Base-by-base conservation (phyloP, 257 asterid species). In the Scutellaria baicalensis region DNA sequence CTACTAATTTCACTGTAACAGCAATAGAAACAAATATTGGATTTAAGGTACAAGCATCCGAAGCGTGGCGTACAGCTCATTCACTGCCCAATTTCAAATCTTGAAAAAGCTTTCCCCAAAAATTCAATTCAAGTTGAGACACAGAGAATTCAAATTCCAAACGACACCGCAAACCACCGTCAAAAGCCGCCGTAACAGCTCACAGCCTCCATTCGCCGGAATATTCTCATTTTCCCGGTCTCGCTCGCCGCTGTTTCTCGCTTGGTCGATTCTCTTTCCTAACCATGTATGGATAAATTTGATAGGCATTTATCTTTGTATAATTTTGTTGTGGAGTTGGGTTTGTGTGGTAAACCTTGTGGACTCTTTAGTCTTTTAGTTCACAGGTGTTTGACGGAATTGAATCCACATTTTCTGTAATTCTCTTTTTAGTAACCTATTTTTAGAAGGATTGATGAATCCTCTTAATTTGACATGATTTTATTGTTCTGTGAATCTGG, bases 181-280 rank as follows among this genome's bases (percentile, higher is more conserved):
- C 58, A 40, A n/a, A 31, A 69, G 70, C 81, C 67, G 76, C 74
- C 27, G 80, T 45, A 50, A 69, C 77, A 66, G 82, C 86, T 81
- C 68, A 33, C 70, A 31, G 35, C 33, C 71, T 17, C 74, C 68
- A 5, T 49, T 18, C 59, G 17, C 74, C 69, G 78, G 80, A 64
- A 64, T 54, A n/a, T 38, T 69, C 65, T 45, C 66, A 55, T 4
- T 62, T 9, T 17, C 45, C 64, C 78, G 61, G 69, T 33, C 73
- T 27, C 71, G 39, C 62, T 60, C 60, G 62, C 73, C 56, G 64
- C 64, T 18, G 57, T 73, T 47, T 45, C 35, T 61, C 63, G 55
- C 23, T 55, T 18, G 73, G 33, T 66, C 76, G 59, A 39, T 74
- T 48, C 59, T 45, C 33, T 49, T 66, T 58, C 42, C 68, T 57